Conservation (phyloP, 1,284 basidiomycete species). For the Ustilago curta region DNA sequence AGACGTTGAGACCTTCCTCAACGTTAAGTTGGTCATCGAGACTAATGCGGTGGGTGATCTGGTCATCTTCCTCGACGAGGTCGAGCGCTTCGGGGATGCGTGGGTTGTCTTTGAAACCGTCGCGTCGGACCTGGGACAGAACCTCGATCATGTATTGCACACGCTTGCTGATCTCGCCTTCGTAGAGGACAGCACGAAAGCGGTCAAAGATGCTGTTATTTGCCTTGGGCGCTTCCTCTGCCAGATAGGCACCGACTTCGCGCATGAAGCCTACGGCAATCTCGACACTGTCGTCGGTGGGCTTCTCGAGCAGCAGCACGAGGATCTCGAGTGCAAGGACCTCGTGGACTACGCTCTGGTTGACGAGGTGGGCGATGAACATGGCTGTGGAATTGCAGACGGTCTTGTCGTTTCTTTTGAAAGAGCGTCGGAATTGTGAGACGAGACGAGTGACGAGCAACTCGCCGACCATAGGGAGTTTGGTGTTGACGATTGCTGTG, state of each 20-base stretch:
- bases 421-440: conserved; percentile 92
- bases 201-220: conserved; percentile 93
- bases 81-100: conserved; percentile 92
- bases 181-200: conserved; percentile 95
- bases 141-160: conserved; percentile 99
- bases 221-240: conserved; percentile 92
- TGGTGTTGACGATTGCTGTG: conserved; percentile 95
- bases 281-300: conserved; percentile 97
- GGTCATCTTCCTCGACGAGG: conserved; percentile 91
- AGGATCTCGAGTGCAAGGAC: conserved; percentile 94
- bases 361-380: conserved; percentile 96
- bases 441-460: conserved; percentile 87
- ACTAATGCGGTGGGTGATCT: conserved; percentile 91
- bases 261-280: conserved; percentile 97
- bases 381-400: conserved; percentile 93
- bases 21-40: conserved; percentile 93
- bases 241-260: conserved; percentile 93
- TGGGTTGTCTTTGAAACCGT: conserved; percentile 98
- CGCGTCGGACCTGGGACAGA: conserved; percentile 80
- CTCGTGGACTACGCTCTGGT: conserved; percentile 93
- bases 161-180: conserved; percentile 91
- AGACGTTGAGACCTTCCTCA: conserved; percentile 93
- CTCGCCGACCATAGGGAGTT: conserved; percentile 95
- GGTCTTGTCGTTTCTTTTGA: conserved; percentile 98
- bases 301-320: conserved; percentile 90